A percentile compares a stretch with the other conserved stretches of the same genome.
These are phyloP conservation scores for Apiospora marii DNA, from an alignment of 2,329 filamentous ascomycete genomes.

Conservation along the genomic window DNA sequence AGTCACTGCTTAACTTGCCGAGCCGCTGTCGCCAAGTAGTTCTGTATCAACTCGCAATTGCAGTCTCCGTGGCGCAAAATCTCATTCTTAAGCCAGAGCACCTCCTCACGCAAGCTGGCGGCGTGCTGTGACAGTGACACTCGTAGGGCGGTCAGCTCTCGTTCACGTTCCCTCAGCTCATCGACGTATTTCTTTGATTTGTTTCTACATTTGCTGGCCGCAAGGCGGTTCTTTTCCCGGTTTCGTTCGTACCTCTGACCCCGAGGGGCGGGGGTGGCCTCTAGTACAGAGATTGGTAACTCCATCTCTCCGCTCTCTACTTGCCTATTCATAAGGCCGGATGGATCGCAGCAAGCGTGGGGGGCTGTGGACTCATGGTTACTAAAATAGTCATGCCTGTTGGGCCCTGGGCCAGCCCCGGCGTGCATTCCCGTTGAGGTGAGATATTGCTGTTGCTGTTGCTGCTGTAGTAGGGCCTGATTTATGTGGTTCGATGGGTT, in stretches of 20 bases:
- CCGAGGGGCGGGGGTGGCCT: constrained; percentile 1
- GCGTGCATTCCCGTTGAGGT: neutral
- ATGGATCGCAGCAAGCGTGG: neutral
- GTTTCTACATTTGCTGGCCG: constrained; percentile 42
- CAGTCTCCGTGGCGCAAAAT: constrained; percentile 41
- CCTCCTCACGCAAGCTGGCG: constrained; percentile 37
- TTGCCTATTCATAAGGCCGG: neutral
- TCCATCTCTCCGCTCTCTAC: neutral
- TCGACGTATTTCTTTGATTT: constrained; percentile 39
- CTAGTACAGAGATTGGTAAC: constrained; percentile 9
- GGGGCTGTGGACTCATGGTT: neutral
- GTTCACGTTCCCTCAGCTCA: constrained; percentile 38
- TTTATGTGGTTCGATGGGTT: neutral
- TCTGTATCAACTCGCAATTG: constrained; percentile 37
- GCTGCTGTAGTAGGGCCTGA: neutral
- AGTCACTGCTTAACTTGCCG: constrained; percentile 22
- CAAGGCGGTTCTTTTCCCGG: constrained; percentile 37
- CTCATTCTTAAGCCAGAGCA: constrained; percentile 42
- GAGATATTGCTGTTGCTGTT: neutral
- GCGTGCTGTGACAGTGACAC: constrained; percentile 33
- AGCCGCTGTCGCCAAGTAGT: constrained; percentile 39
- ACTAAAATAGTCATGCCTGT: neutral
- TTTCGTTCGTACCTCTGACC: constrained; percentile 24
- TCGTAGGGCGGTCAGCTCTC: constrained; percentile 29
- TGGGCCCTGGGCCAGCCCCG: constrained; percentile 1